phyloP scores from a whole-genome alignment of 2,329 filamentous ascomycete genomes.

The Colletotrichum echinochloae region DNA sequence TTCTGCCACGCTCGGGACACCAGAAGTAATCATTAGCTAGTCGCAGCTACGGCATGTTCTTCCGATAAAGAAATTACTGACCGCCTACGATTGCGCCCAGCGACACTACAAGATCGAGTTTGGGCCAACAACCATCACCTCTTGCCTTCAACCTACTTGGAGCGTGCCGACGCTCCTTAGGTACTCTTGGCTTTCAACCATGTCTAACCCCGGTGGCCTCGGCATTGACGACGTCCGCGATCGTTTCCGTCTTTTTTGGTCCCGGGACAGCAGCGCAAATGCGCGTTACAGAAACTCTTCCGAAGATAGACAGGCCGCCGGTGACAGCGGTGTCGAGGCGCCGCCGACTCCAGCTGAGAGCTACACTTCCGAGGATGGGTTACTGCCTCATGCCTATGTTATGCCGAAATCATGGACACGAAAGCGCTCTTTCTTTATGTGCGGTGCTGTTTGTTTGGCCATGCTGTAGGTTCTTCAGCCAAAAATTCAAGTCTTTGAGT shows the following conservation, averaged over 20 bases:
- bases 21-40: neutral
- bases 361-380: constrained; percentile 30
- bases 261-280: constrained; percentile 10
- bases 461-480: constrained; percentile 28
- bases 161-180: neutral
- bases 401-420: constrained; percentile 33
- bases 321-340: neutral
- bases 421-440: constrained; percentile 37
- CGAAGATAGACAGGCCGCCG: neutral
- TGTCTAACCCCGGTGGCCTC: constrained; percentile 9
- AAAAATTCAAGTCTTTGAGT: neutral
- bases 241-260: constrained; percentile 34
- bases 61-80: neutral
- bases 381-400: constrained; percentile 28
- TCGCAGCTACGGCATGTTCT: constrained; percentile 15
- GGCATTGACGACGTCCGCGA: constrained; percentile 29
- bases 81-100: neutral
- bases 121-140: too few species aligned
- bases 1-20: constrained; percentile 4
- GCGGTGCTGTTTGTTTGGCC: constrained; percentile 36
- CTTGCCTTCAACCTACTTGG: neutral
- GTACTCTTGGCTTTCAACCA: neutral
- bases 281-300: constrained; percentile 27
- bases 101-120: neutral
- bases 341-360: constrained; percentile 25